These are phyloP conservation scores for Diaporthe caulivora DNA, from an alignment of 2,329 filamentous ascomycete genomes.

Conservation along the genomic window DNA sequence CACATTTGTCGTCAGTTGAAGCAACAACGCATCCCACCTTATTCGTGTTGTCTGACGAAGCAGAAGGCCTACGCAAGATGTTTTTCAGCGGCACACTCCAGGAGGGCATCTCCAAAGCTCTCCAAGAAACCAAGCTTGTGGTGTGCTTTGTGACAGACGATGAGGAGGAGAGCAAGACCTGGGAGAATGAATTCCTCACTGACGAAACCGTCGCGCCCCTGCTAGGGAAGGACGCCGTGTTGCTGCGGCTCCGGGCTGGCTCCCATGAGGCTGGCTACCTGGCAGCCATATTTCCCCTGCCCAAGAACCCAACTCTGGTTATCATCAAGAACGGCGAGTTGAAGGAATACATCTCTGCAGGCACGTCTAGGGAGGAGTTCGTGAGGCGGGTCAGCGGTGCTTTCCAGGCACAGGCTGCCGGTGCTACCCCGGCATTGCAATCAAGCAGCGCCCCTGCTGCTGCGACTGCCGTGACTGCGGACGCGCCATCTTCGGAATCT, in stretches of 20 bases:
- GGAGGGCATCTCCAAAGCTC: conserved; percentile 81
- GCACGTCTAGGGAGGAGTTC: conserved; percentile 76
- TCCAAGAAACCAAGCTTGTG: conserved; percentile 82
- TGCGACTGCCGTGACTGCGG: conserved; percentile 27
- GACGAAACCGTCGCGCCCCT: conserved; percentile 66
- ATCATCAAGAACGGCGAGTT: conserved; percentile 84
- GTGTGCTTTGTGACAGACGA: conserved; percentile 90
- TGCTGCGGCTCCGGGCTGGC: conserved; percentile 77
- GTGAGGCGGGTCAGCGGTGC: conserved; percentile 63
- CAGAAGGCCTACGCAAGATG: conserved; percentile 63
- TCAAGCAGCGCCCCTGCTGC: conserved; percentile 34
- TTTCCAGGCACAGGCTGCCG: conserved; percentile 44
- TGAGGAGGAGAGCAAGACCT: conserved; percentile 74
- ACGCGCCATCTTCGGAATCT: conserved; percentile 36
- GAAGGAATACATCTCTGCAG: conserved; percentile 79
- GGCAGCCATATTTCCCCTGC: conserved; percentile 84
- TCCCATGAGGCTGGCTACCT: conserved; percentile 87
- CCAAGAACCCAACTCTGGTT: conserved; percentile 81
- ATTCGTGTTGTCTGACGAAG: background rate
- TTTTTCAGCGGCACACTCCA: conserved; percentile 87
- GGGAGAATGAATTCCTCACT: conserved; percentile 78
- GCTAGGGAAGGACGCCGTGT: conserved; percentile 73
- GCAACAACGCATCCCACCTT: background rate
- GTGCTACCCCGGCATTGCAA: conserved; percentile 19
- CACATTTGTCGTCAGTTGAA: background rate